A percentile compares a stretch with the other conserved stretches of the same genome.
These are phyloP conservation scores for Nicotiana paniculata DNA, from an alignment of 257 asterid genomes.

Conservation along the genomic window DNA sequence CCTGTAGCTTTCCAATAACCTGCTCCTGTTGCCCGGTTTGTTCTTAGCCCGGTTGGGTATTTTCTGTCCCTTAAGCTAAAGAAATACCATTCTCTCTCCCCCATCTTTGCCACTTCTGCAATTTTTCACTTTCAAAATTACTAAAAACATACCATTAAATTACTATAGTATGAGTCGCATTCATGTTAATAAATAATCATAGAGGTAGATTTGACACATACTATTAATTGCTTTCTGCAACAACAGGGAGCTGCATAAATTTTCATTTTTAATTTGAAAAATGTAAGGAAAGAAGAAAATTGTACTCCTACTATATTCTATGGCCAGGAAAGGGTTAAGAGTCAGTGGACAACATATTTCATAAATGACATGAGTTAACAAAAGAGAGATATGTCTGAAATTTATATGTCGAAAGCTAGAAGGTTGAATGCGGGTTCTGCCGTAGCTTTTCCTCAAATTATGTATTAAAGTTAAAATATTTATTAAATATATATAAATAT, in stretches of 20 bases:
- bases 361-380: neutral
- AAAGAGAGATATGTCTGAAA: neutral
- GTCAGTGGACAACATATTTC: too few species aligned
- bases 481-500: too few species aligned
- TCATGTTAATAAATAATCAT: neutral
- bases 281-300: too few species aligned
- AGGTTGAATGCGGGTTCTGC: too few species aligned
- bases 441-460: too few species aligned
- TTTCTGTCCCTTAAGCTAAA: conserved; percentile 71
- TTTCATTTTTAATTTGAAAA: too few species aligned
- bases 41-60: conserved; percentile 76
- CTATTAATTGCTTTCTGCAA: too few species aligned
- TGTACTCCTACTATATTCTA: too few species aligned
- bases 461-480: too few species aligned
- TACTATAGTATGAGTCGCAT: neutral
- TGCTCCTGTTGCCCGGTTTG: conserved; percentile 76
- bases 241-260: too few species aligned
- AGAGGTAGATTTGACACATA: neutral
- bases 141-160: neutral
- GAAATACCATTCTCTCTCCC: conserved; percentile 86
- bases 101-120: conserved; percentile 58
- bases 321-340: too few species aligned
- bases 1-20: conserved; percentile 94
- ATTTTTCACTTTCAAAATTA: neutral
- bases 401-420: neutral